Evolutionary conservation across 441 rosid species (phyloP).

Genomic region (Jatropha podagrica): DNA sequence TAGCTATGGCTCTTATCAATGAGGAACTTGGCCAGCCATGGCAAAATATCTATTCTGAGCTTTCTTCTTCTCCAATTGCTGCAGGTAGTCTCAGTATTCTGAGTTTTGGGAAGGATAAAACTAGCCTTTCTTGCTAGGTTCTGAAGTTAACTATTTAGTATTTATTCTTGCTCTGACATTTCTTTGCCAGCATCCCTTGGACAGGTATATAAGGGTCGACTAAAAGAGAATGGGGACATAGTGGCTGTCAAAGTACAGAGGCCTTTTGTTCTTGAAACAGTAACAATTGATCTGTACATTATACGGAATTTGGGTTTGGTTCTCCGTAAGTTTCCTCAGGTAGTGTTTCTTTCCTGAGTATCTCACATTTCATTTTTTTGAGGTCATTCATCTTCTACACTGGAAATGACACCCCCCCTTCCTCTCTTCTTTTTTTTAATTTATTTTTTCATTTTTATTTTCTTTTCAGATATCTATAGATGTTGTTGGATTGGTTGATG

Average conservation of each 20-base stretch:
- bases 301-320: conserved; percentile 83
- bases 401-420: conserved; percentile 13
- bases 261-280: conserved; percentile 98
- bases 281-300: conserved; percentile 81
- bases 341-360: conserved; percentile 25
- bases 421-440: conserved; percentile 9
- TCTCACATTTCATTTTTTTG: not conserved
- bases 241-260: conserved; percentile 99
- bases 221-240: conserved; percentile 87
- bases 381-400: conserved; percentile 4
- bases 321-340: conserved; percentile 95
- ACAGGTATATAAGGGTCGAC: conserved; percentile 89
- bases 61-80: conserved; percentile 94
- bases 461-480: conserved; percentile 66
- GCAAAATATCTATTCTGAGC: conserved; percentile 84
- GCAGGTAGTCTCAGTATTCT: conserved; percentile 56
- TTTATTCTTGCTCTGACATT: conserved; percentile 26
- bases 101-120: conserved; percentile 7
- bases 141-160: conserved; percentile 17
- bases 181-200: conserved; percentile 85
- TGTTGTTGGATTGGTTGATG: conserved; percentile 98
- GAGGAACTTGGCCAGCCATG: conserved; percentile 96
- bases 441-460: conserved; percentile 10
- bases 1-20: conserved; percentile 92
- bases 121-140: conserved; percentile 12